phyloP scores from a whole-genome alignment of 2,329 filamentous ascomycete genomes.

The Coleophoma crateriformis region DNA sequence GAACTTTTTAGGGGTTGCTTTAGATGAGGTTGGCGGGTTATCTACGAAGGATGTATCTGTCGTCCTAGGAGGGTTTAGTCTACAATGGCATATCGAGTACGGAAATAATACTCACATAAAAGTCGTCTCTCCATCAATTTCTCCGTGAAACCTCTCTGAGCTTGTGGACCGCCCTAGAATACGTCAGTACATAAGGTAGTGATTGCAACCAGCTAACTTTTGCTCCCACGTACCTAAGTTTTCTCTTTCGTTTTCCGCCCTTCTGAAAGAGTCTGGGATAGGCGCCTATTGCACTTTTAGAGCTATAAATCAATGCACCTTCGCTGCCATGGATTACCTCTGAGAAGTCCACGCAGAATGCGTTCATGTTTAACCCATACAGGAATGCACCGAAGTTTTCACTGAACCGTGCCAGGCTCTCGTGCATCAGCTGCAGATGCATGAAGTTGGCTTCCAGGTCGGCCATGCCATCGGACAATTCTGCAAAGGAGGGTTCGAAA shows the following conservation, averaged over 20 bases:
- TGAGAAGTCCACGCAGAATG: conserved; percentile 95
- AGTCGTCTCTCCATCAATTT: conserved; percentile 65
- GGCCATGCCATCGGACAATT: conserved; percentile 88
- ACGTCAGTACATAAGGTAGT: background rate
- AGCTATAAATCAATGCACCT: background rate
- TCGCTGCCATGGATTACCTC: conserved; percentile 48
- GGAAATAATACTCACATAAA: conserved; percentile 59
- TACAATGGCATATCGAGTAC: background rate
- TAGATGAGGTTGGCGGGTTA: conserved; percentile 60
- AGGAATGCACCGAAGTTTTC: conserved; percentile 95
- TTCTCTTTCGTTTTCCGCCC: conserved; percentile 53
- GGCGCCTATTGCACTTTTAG: conserved; percentile 55
- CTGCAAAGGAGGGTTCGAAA: conserved; percentile 87
- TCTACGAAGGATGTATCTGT: conserved; percentile 90
- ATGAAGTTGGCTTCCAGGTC: conserved; percentile 97
- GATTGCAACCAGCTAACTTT: too few species aligned
- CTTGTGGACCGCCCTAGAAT: conserved; percentile 25
- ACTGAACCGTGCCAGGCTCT: conserved; percentile 86
- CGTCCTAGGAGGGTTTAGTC: conserved; percentile 50
- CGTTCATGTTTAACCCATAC: conserved; percentile 98
- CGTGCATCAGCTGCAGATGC: conserved; percentile 95
- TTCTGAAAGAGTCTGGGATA: conserved; percentile 74
- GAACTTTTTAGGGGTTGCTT: conserved; percentile 38
- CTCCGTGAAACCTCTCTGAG: conserved; percentile 28
- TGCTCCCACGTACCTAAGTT: conserved; percentile 32